These are phyloP conservation scores for Xylaria longipes DNA, from an alignment of 495 filamentous ascomycete species.

Conservation along the genomic window DNA sequence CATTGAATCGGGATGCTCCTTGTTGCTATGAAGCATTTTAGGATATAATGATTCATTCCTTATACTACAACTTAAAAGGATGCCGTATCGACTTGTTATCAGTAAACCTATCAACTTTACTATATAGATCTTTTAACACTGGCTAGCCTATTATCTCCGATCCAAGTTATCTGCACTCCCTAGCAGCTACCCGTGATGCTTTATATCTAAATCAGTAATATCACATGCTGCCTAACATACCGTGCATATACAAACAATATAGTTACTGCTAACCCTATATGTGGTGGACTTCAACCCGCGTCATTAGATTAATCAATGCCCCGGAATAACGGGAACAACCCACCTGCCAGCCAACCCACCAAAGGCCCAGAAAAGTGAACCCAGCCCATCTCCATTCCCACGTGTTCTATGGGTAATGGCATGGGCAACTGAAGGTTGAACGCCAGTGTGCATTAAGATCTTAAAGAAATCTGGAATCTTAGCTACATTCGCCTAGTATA, in stretches of 20 bases:
- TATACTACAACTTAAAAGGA: not conserved
- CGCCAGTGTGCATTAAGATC: not conserved
- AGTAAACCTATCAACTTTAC: not conserved
- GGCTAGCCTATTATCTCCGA: not conserved
- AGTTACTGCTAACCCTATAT: not conserved
- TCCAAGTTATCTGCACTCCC: not conserved
- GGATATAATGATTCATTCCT: not conserved
- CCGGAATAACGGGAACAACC: not conserved
- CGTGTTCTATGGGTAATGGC: slow-evolving; percentile 6
- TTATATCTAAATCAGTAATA: not conserved
- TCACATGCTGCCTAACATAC: not conserved
- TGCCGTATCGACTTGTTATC: not conserved
- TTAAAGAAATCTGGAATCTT: not conserved
- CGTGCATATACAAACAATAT: not conserved
- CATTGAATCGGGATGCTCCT: not conserved
- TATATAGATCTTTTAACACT: not conserved
- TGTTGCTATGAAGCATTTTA: not conserved
- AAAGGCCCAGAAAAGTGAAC: slow-evolving; percentile 9
- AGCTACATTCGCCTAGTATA: not conserved
- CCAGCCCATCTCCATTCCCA: slow-evolving; percentile 1
- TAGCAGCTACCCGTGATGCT: not conserved
- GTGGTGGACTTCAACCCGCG: not conserved
- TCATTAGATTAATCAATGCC: slow-evolving; percentile 6
- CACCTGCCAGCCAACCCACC: not conserved
- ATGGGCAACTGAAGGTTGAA: not conserved